Conservation (phyloP, 257 asterid species). For the Gardenia jasminoides region DNA sequence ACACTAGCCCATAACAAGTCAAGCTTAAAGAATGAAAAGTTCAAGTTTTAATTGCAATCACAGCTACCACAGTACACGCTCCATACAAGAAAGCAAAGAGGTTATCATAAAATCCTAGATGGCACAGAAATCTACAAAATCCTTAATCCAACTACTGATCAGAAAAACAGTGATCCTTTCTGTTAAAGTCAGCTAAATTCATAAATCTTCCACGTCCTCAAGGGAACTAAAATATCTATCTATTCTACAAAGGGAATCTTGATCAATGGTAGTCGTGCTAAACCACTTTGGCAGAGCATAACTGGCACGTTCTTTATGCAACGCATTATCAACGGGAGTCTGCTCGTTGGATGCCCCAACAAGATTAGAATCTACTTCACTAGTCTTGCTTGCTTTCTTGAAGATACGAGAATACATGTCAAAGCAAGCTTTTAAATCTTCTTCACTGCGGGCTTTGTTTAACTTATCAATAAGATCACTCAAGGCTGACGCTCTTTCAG, state of each 20-base stretch:
- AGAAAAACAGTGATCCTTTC: background rate
- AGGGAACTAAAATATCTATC: conserved; percentile 60
- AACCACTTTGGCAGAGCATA: conserved; percentile 59
- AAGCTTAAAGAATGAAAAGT: background rate
- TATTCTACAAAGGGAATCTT: conserved; percentile 46
- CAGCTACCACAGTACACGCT: background rate
- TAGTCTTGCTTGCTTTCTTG: conserved; percentile 25
- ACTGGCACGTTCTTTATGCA: conserved; percentile 13
- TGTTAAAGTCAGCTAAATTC: background rate
- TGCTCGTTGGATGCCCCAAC: conserved; percentile 22
- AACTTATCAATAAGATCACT: conserved; percentile 67
- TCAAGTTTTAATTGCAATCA: background rate
- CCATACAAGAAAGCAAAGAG: background rate
- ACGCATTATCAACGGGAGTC: conserved; percentile 19
- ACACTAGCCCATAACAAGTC: background rate
- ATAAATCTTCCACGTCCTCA: conserved; percentile 62
- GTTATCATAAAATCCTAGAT: background rate
- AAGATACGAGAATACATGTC: conserved; percentile 53
- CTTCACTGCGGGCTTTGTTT: conserved; percentile 67
- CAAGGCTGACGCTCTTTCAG: conserved; percentile 48
- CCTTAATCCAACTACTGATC: background rate
- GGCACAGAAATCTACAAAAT: background rate
- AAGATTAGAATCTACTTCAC: conserved; percentile 27
- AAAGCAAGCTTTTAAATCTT: conserved; percentile 68
- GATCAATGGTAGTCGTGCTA: conserved; percentile 37